These are phyloP conservation scores for Ceratobasidium sp. DNA, from an alignment of 1,284 basidiomycete genomes.

Conservation along the genomic window DNA sequence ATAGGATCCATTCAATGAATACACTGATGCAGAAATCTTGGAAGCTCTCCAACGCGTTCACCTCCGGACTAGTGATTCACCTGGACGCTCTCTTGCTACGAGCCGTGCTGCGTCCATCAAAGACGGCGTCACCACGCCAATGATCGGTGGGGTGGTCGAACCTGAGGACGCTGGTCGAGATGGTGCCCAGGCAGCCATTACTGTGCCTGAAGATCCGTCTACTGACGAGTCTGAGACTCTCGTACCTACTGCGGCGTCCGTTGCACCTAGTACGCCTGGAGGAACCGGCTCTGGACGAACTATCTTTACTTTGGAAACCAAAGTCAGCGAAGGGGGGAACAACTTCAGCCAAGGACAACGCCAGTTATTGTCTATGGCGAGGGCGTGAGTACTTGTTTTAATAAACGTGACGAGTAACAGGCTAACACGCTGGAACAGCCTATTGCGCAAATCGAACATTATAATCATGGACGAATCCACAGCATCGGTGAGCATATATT, in stretches of 20 bases:
- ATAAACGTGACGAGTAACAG: background rate
- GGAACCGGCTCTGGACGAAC: slow-evolving; percentile 38
- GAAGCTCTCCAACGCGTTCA: slow-evolving; percentile 77
- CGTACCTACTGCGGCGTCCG: background rate
- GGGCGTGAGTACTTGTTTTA: slow-evolving; percentile 45
- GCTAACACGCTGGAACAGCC: background rate
- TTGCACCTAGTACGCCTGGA: slow-evolving; percentile 17
- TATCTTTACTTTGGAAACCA: slow-evolving; percentile 74
- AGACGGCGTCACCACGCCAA: background rate
- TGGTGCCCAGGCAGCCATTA: background rate
- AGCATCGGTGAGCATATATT: slow-evolving; percentile 30
- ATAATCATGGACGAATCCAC: slow-evolving; percentile 46
- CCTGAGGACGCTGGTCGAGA: background rate
- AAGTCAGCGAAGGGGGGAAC: slow-evolving; percentile 82
- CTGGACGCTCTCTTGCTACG: background rate
- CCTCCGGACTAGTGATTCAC: slow-evolving; percentile 46
- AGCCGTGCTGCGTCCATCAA: slow-evolving; percentile 31
- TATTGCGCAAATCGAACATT: slow-evolving; percentile 39
- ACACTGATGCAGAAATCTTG: slow-evolving; percentile 78
- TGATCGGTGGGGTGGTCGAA: background rate
- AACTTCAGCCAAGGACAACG: slow-evolving; percentile 90
- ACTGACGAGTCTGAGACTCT: slow-evolving; percentile 29
- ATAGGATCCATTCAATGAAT: slow-evolving; percentile 88
- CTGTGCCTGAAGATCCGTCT: slow-evolving; percentile 1
- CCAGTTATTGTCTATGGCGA: slow-evolving; percentile 85